A percentile compares a stretch with the other conserved stretches of the same genome.
Evolutionary conservation across 176 grass and related monocot genomes (phyloP).

Genomic region (Cenchrus americanus): DNA sequence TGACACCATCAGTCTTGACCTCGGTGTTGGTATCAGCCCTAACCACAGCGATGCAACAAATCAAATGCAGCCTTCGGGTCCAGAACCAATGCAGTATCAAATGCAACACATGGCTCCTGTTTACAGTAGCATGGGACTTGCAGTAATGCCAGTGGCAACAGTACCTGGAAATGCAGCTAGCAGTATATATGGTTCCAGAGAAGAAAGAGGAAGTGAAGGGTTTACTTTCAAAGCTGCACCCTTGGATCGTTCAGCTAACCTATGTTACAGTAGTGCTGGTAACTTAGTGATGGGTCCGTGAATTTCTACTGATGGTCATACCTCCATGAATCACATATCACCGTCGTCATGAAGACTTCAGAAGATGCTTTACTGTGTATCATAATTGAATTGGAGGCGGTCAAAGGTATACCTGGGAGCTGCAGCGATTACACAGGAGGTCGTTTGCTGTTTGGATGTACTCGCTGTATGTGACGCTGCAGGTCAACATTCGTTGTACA

Average conservation of each 20-base stretch:
- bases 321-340: slow-evolving; percentile 45
- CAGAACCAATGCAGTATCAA: slow-evolving; percentile 67
- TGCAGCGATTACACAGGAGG: neutral
- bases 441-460: slow-evolving; percentile 5
- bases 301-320: slow-evolving; percentile 28
- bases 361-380: slow-evolving; percentile 44
- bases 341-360: slow-evolving; percentile 21
- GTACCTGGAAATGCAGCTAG: slow-evolving; percentile 53
- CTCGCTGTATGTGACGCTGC: slow-evolving; percentile 44
- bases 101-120: slow-evolving; percentile 58
- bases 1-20: slow-evolving; percentile 80
- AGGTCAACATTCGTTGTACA: slow-evolving; percentile 74
- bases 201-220: slow-evolving; percentile 58
- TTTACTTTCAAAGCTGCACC: slow-evolving; percentile 88
- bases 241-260: slow-evolving; percentile 72
- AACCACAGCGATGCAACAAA: slow-evolving; percentile 63
- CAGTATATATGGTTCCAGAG: slow-evolving; percentile 58
- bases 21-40: slow-evolving; percentile 88
- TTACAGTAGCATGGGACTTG: slow-evolving; percentile 49
- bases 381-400: slow-evolving; percentile 30
- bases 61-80: slow-evolving; percentile 40
- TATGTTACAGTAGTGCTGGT: slow-evolving; percentile 85
- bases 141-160: slow-evolving; percentile 47
- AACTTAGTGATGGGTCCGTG: slow-evolving; percentile 90
- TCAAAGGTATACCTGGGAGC: slow-evolving; percentile 39